A percentile compares a stretch with the other conserved stretches of the same genome.
Evolutionary conservation across 345 rosid species (phyloP).

Genomic region (Triadica sebifera): DNA sequence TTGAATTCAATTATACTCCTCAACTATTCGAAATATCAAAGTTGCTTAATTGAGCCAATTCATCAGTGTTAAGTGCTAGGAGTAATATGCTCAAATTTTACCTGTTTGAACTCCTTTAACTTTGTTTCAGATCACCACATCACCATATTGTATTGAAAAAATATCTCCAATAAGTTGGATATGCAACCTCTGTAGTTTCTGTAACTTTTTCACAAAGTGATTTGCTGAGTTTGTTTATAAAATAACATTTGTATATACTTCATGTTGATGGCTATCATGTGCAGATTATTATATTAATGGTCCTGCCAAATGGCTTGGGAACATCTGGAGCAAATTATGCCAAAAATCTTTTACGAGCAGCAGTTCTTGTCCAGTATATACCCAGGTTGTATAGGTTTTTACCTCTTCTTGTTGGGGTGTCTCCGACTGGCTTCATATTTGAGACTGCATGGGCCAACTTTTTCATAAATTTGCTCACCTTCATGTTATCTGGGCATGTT

Average conservation of each 20-base stretch:
- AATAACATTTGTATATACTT: constrained; percentile 1
- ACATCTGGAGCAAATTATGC: constrained; percentile 60
- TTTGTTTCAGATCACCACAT: too few species aligned
- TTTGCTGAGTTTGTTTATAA: not conserved
- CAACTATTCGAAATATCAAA: too few species aligned
- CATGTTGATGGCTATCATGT: constrained; percentile 11
- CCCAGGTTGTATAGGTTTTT: constrained; percentile 71
- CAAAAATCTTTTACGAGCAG: constrained; percentile 55
- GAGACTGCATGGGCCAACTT: constrained; percentile 91
- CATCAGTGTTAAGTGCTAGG: too few species aligned
- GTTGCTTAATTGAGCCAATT: too few species aligned
- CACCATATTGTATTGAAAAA: too few species aligned
- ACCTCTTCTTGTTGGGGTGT: constrained; percentile 72
- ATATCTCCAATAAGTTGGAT: too few species aligned
- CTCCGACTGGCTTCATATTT: constrained; percentile 71
- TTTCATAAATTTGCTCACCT: constrained; percentile 74
- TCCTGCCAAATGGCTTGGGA: constrained; percentile 42
- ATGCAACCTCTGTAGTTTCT: not conserved
- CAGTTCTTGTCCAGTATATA: constrained; percentile 65
- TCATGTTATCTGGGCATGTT: constrained; percentile 67
- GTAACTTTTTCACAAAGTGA: not conserved
- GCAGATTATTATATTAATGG: constrained; percentile 54
- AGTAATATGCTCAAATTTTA: too few species aligned
- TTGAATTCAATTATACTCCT: too few species aligned
- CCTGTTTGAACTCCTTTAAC: too few species aligned